phyloP scores from a whole-genome alignment of 2,329 filamentous ascomycete genomes.

The Chaetomium globosum region DNA sequence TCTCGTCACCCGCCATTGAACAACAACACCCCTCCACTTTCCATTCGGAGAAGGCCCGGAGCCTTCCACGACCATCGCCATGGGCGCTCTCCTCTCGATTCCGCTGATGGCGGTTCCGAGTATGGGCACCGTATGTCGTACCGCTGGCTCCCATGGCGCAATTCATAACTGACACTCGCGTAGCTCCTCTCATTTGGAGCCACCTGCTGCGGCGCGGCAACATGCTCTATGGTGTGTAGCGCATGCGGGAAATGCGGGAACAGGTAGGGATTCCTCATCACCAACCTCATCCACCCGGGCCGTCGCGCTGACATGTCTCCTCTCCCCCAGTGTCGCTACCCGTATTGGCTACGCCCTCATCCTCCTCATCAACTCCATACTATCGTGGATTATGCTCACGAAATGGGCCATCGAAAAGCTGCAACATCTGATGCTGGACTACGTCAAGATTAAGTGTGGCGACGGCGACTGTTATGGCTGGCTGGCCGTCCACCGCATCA shows the following conservation, averaged over 20 bases:
- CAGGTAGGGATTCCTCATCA: slow-evolving; percentile 58
- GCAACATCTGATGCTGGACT: slow-evolving; percentile 87
- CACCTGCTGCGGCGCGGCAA: slow-evolving; percentile 95
- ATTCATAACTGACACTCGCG: slow-evolving; percentile 19
- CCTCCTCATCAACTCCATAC: slow-evolving; percentile 91
- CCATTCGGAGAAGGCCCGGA: background rate
- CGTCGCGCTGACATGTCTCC: slow-evolving; percentile 23
- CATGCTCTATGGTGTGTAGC: slow-evolving; percentile 93
- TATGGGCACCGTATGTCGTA: slow-evolving; percentile 72
- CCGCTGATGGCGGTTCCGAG: slow-evolving; percentile 88
- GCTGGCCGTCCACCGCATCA: slow-evolving; percentile 95
- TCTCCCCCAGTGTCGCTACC: slow-evolving; percentile 74
- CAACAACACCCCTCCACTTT: background rate
- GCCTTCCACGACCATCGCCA: slow-evolving; percentile 45
- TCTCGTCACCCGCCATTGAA: background rate
- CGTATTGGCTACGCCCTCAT: slow-evolving; percentile 95
- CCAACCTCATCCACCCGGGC: slow-evolving; percentile 15
- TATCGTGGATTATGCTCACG: slow-evolving; percentile 99
- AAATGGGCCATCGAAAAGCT: slow-evolving; percentile 97
- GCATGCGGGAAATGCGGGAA: slow-evolving; percentile 97
- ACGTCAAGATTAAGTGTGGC: slow-evolving; percentile 91
- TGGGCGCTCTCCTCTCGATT: slow-evolving; percentile 90
- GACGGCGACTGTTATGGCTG: slow-evolving; percentile 92
- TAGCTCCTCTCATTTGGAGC: slow-evolving; percentile 77
- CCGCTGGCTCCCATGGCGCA: background rate